These are phyloP conservation scores for Bipolaris oryzae DNA, from an alignment of 2,329 filamentous ascomycete genomes.

Conservation along the genomic window DNA sequence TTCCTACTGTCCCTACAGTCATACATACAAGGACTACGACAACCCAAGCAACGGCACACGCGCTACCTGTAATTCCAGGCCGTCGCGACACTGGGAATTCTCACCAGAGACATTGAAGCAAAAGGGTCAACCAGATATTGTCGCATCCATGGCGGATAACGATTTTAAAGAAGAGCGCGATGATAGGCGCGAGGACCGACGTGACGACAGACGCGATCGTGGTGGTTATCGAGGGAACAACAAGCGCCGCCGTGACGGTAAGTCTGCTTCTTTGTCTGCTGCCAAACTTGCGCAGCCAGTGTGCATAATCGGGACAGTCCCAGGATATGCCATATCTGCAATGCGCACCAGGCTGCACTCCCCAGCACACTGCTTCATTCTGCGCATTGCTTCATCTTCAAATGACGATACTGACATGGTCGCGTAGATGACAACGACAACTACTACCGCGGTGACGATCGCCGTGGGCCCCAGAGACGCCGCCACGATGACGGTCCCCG, in stretches of 20 bases:
- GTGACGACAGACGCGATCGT: slow-evolving; percentile 34
- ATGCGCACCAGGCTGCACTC: neutral
- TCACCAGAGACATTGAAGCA: slow-evolving; percentile 18
- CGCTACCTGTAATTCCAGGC: slow-evolving; percentile 5
- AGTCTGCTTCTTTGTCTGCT: slow-evolving; percentile 12
- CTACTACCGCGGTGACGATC: slow-evolving; percentile 36
- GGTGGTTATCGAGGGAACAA: slow-evolving; percentile 34
- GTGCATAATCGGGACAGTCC: neutral
- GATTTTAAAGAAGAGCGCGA: slow-evolving; percentile 40
- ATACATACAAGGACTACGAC: neutral
- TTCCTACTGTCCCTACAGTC: neutral
- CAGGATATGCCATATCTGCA: neutral
- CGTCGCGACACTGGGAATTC: slow-evolving; percentile 11
- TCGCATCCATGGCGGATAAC: slow-evolving; percentile 37
- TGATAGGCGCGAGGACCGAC: slow-evolving; percentile 32
- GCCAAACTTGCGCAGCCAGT: neutral
- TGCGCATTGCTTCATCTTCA: neutral
- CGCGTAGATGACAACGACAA: slow-evolving; percentile 37
- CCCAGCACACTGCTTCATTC: neutral
- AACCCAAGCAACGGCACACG: slow-evolving; percentile 4
- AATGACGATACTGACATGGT: slow-evolving; percentile 12
- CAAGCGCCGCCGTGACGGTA: slow-evolving; percentile 45
- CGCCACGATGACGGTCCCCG: slow-evolving; percentile 39
- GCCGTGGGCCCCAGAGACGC: slow-evolving; percentile 40
- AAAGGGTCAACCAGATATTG: slow-evolving; percentile 17